A percentile compares a stretch with the other conserved stretches of the same genome.
phyloP scores from a whole-genome alignment of 2,329 filamentous ascomycete genomes.

The Ilyonectria mors-panacis region DNA sequence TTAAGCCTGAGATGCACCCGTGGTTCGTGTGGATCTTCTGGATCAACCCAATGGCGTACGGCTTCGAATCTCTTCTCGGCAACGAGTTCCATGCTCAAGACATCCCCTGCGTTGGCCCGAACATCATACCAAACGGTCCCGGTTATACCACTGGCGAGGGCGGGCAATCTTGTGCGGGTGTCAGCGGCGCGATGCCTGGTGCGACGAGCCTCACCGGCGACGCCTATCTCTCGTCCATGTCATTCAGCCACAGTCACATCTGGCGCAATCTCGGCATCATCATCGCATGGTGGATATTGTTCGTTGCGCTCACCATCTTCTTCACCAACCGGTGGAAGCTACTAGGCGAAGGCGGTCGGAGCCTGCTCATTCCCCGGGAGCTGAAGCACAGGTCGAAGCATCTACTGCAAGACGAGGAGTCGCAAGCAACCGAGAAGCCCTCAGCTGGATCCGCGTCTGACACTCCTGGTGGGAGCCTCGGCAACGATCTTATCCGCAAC shows the following conservation, averaged over 20 bases:
- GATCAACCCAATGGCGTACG: conserved; percentile 78
- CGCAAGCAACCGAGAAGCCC: background rate
- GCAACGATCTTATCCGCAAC: conserved; percentile 67
- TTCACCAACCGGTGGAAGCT: conserved; percentile 59
- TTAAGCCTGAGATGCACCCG: conserved; percentile 72
- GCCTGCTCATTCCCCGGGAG: conserved; percentile 75
- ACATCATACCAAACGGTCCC: conserved; percentile 65
- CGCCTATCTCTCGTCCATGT: conserved; percentile 69
- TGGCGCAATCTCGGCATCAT: conserved; percentile 75
- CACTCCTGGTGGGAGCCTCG: conserved; percentile 34
- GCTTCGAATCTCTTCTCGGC: conserved; percentile 76
- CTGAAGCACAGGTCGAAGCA: conserved; percentile 59
- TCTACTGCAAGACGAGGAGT: background rate
- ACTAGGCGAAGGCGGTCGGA: conserved; percentile 67
- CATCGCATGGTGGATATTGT: conserved; percentile 75
- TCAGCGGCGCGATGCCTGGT: conserved; percentile 68
- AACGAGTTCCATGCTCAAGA: conserved; percentile 78
- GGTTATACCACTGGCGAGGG: conserved; percentile 59
- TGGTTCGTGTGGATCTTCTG: conserved; percentile 77
- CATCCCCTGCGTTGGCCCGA: conserved; percentile 64
- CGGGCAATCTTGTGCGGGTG: conserved; percentile 69
- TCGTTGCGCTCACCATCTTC: conserved; percentile 69
- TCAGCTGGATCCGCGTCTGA: background rate
- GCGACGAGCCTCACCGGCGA: conserved; percentile 67
- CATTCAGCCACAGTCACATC: conserved; percentile 65